Evolutionary conservation across 345 rosid species (phyloP).

Genomic region (Populus pruinosa): DNA sequence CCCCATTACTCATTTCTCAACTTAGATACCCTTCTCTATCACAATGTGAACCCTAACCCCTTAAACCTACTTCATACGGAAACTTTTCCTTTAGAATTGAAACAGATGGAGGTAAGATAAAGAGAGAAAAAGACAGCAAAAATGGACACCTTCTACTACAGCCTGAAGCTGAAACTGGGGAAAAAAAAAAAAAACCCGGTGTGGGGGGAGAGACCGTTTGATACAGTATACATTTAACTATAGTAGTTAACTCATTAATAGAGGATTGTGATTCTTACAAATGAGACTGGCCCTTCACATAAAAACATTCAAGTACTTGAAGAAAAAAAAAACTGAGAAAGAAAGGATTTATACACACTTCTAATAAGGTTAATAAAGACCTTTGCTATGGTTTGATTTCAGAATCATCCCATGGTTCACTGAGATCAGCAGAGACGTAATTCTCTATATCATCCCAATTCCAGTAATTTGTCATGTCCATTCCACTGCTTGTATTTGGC

Average conservation of each 20-base stretch:
- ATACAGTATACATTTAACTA: background rate
- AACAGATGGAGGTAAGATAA: background rate
- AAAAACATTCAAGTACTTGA: background rate
- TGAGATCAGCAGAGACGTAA: slow-evolving; percentile 44
- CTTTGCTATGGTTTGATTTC: slow-evolving; percentile 43
- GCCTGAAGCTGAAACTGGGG: slow-evolving; percentile 28
- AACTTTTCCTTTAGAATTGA: background rate
- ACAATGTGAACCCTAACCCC: background rate
- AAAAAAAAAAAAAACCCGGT: background rate
- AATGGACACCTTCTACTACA: background rate
- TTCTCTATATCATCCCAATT: slow-evolving; percentile 58
- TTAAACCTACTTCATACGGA: background rate
- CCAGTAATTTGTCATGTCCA: slow-evolving; percentile 41
- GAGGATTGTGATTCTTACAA: background rate
- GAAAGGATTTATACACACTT: slow-evolving; percentile 8
- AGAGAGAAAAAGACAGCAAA: slow-evolving; percentile 1
- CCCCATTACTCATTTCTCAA: slow-evolving; percentile 15
- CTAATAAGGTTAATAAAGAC: background rate
- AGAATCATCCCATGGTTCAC: slow-evolving; percentile 47
- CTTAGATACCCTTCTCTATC: slow-evolving; percentile 7
- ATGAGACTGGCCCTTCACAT: slow-evolving; percentile 6
- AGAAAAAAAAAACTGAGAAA: background rate
- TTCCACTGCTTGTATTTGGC: slow-evolving; percentile 15
- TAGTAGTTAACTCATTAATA: background rate
- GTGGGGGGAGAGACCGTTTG: no score